phyloP scores from a whole-genome alignment of 352 stramenopile genomes.

The Phytophthora litchii region DNA sequence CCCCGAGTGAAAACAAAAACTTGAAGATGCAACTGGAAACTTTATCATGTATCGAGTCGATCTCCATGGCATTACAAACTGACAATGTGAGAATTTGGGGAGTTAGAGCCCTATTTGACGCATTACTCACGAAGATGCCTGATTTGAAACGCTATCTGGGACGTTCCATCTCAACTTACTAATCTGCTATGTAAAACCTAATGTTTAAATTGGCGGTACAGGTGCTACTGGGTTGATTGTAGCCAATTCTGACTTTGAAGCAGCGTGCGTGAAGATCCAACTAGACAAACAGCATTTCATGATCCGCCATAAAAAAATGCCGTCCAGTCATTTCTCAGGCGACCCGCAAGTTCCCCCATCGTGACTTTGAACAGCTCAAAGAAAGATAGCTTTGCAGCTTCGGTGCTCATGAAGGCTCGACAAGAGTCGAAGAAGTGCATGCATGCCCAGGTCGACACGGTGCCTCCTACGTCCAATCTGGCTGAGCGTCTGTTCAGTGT shows the following conservation, averaged over 20 bases:
- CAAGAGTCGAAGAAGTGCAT: slow-evolving; percentile 2
- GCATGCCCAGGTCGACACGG: too few species aligned
- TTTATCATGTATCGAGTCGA: background rate
- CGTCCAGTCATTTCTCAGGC: slow-evolving; percentile 1
- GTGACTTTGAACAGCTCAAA: background rate
- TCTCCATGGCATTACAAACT: slow-evolving; percentile 7
- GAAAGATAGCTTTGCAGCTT: slow-evolving; percentile 5
- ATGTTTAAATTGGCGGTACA: too few species aligned
- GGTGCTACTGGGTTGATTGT: slow-evolving; percentile 3
- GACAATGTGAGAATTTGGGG: too few species aligned
- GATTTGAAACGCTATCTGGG: slow-evolving; percentile 10
- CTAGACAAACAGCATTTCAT: slow-evolving; percentile 9
- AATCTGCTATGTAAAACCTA: too few species aligned
- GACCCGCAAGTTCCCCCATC: too few species aligned
- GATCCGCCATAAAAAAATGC: slow-evolving; percentile 8
- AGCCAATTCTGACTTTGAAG: slow-evolving; percentile 3
- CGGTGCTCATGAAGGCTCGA: slow-evolving; percentile 2
- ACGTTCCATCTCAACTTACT: too few species aligned
- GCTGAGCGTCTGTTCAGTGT: too few species aligned
- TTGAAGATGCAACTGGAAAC: background rate
- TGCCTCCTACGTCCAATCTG: too few species aligned
- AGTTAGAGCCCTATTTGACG: slow-evolving; percentile 1
- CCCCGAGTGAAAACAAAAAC: slow-evolving; percentile 6
- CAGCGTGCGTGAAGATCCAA: slow-evolving; percentile 8
- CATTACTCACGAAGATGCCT: slow-evolving; percentile 4